Evolutionary conservation across 176 grass and related monocot species (phyloP), one percentile per base, ranked within the genome.

Genomic region (Oryza nivara): DNA sequence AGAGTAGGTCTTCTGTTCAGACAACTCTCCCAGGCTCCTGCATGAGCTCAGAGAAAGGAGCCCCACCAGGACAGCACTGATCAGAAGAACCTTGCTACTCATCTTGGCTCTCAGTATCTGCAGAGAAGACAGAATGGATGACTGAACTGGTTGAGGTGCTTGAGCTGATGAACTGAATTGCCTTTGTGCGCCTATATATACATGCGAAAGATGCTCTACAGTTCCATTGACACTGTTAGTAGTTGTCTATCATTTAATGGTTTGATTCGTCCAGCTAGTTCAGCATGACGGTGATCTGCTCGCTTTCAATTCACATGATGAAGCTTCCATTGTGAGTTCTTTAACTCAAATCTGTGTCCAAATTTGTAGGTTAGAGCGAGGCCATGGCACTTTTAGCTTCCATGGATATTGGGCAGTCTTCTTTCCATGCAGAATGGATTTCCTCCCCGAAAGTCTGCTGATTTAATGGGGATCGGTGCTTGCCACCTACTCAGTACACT

Each of bases 41-140:
- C 89, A 92, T 51, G 90, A 83, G 65, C 82, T 84, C 66, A 88
- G 87, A 79, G 84, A 82, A 64, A 82, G 63, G 8, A 94, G 72
- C 69, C 89, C 92, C 72, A 88, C 67, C 48, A 94, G 36, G 83
- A 94, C 80, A 34, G 34, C 74, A 88, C 87, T 88, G 73, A 92
- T 79, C 66, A 94, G 76, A 87, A 92, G 74, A 79, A 83, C 69
- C 64, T 70, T 94, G 67, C 46, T 60, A 64, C 73, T 75, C 89
- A 88, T 91, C 81, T 87, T 89, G 14, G 82, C 26, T 88, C 71
- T 67, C 15, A 40, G 35, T 46, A 9, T 51, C 75, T 84, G 43
- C 35, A 47, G 73, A 81, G 71, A 79, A 82, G 47, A 70, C 45
- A 60, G 43, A 89, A 82, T 17, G 48, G 36, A 45, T 66, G 67